Base-by-base conservation (phyloP, 2,329 filamentous ascomycete genomes). In the Coniochaeta hoffmannii region DNA sequence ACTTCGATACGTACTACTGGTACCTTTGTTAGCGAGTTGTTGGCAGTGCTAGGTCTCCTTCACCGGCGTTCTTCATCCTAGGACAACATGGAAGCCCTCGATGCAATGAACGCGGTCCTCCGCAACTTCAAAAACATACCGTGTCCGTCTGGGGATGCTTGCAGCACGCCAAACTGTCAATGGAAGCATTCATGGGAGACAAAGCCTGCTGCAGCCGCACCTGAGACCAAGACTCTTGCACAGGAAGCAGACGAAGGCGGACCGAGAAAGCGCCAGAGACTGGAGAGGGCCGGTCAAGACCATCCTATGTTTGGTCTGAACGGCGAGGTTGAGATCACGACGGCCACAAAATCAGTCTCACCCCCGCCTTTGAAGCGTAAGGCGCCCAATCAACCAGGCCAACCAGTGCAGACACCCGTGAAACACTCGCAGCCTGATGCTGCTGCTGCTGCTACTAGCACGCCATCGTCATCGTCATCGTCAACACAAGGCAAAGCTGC, bases 121-220 rank as follows among this genome's bases (percentile, higher is more conserved):
- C 58, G 59, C 11, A 64, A 64, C 53, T 63, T 66, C 53, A 62
- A 63, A 59, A 50, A 57, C 36, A 64, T 66, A 28, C 62, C 63
- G 11, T 66, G 64, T 56, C 63, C 62, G 3, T n/a, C 57, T 12
- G 63, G 63, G 28, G 62, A 65, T 52, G 51, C 49, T 8, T 66
- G 64, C 54, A 58, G 50, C 12, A 55, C 56, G 17, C 26, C 58
- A 1, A 53, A 50, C 12, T 66, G 64, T 54, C 61, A 54, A 24
- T 65, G 54, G 51, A 55, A 62, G 24, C 64, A 66, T 53, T 49
- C 53, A 11, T 60, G 60, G 62, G 61, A 65, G 44, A 55, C 54
- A 26, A 55, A 57, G 11, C 38, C 57, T 17, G 50, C 55, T 7
- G 17, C 53, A 8, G 24, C 24, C 19, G 24, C 28, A 7, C 24